Conservation (phyloP, 805 yeast species). For the Candida ortonii region DNA sequence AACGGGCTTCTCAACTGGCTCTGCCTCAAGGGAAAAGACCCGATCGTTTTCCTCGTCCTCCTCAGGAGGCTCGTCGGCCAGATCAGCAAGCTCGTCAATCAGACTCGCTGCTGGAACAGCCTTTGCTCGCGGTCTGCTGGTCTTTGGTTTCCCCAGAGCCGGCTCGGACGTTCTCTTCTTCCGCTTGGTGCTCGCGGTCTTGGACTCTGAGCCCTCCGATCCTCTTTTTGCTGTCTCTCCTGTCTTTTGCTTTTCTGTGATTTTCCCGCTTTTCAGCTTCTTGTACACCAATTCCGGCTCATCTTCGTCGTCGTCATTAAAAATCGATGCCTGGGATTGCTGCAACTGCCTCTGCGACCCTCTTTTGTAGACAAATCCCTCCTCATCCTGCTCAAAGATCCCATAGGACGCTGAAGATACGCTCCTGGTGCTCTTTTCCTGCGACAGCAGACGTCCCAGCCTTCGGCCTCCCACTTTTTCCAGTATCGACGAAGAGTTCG, state of each 20-base stretch:
- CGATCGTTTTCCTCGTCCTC: background rate
- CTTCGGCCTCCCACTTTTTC: conserved; percentile 13
- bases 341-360: conserved; percentile 15
- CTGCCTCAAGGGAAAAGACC: conserved; percentile 9
- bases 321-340: conserved; percentile 2
- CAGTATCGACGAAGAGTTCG: conserved; percentile 13
- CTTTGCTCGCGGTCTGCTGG: background rate
- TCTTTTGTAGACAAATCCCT: conserved; percentile 22
- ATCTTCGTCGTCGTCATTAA: conserved; percentile 3
- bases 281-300: background rate
- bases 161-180: conserved; percentile 3
- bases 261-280: conserved; percentile 2
- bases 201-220: background rate
- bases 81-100: conserved; percentile 3
- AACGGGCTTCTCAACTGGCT: conserved; percentile 1
- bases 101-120: conserved; percentile 1
- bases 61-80: conserved; percentile 1
- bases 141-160: conserved; percentile 3
- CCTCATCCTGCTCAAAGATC: conserved; percentile 20
- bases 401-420: conserved; percentile 7
- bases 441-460: conserved; percentile 15
- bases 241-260: background rate
- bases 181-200: conserved; percentile 1
- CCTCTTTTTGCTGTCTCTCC: conserved; percentile 1
- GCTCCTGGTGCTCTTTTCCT: conserved; percentile 10